Base-by-base conservation (phyloP, 164 flowering plant species). In the Echeveria elegans region DNA sequence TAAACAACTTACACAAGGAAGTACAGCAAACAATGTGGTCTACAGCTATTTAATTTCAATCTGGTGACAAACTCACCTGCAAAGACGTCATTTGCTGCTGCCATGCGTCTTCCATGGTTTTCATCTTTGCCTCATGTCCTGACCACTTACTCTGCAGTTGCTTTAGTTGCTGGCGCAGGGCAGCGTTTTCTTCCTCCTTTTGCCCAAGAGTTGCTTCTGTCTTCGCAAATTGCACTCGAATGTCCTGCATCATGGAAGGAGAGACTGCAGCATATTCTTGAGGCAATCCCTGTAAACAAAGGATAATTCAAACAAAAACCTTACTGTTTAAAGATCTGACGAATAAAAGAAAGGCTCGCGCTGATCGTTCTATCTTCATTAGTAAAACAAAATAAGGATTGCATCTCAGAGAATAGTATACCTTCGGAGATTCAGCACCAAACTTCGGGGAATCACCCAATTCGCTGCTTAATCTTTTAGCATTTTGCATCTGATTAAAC, bases 51-150 rank as follows among this genome's bases (percentile, higher is more conserved):
- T 7, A 3, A 40, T 40, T 2, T 40, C 38, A 66, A 12, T 38
- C n/a, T n/a, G n/a, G n/a, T 34, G 58, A 18, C 29, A 28, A 70
- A 75, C 82, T 81, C 58, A 90, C 98, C 77, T 90, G 96, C 74
- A 87, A 74, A 47, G 92, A 81, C 64, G 79, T 72, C 82, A 89
- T 84, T 79, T 92, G 90, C 73, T 80, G 85, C 77, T 87, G 88
- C 96, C 96, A 90, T 60, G 63, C 79, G 65, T 88, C 92, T 79
- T 92, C 96, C 93, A 86, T 85, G 65, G 85, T 72, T 73, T 82
- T 87, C 89, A 88, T 92, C 78, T 83, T 90, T 21, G 75, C 77
- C 73, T 92, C 98, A 67, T 86, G 83, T 14, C 88, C 90, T 21
- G 72, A 74, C 93, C 98, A 88, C 74, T 82, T 84, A 12, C 40